Conservation (phyloP, 2,329 filamentous ascomycete genomes). For the Proliferodiscus dingleyae region DNA sequence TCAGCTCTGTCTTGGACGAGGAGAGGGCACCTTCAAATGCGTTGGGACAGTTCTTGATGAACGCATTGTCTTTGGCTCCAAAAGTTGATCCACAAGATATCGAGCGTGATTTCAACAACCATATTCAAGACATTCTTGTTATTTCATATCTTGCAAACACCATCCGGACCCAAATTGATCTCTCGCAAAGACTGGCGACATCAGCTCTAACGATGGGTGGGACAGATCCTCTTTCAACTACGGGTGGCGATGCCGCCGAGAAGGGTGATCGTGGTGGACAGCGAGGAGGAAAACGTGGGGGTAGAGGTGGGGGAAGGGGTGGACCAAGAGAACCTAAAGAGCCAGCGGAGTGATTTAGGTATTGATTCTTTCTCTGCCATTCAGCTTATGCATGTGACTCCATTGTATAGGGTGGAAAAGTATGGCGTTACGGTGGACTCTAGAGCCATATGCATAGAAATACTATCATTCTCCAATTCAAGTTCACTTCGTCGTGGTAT, state of each 20-base stretch:
- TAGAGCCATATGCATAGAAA: slow-evolving; percentile 27
- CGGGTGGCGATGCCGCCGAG: slow-evolving; percentile 42
- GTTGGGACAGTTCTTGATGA: slow-evolving; percentile 91
- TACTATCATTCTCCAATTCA: slow-evolving; percentile 19
- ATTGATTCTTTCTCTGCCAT: slow-evolving; percentile 28
- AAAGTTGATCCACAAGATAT: slow-evolving; percentile 90
- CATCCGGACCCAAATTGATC: slow-evolving; percentile 97
- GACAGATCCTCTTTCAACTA: slow-evolving; percentile 35
- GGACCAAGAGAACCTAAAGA: slow-evolving; percentile 45
- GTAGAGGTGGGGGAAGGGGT: slow-evolving; percentile 43
- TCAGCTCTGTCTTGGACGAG: slow-evolving; percentile 91
- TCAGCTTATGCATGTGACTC: slow-evolving; percentile 24
- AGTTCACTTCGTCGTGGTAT: not conserved
- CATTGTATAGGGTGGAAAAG: slow-evolving; percentile 33
- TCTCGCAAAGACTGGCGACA: slow-evolving; percentile 91
- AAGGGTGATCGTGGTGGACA: slow-evolving; percentile 41
- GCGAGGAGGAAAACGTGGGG: slow-evolving; percentile 43
- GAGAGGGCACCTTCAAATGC: slow-evolving; percentile 84
- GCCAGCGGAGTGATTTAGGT: slow-evolving; percentile 41
- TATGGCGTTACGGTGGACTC: slow-evolving; percentile 43
- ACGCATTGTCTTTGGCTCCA: slow-evolving; percentile 84
- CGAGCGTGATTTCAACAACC: slow-evolving; percentile 98
- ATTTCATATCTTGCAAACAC: slow-evolving; percentile 98
- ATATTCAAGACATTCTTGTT: slow-evolving; percentile 97
- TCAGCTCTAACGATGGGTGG: slow-evolving; percentile 58